phyloP scores from a whole-genome alignment of 169 alveolate genomes.

The Eimeria falciformis region DNA sequence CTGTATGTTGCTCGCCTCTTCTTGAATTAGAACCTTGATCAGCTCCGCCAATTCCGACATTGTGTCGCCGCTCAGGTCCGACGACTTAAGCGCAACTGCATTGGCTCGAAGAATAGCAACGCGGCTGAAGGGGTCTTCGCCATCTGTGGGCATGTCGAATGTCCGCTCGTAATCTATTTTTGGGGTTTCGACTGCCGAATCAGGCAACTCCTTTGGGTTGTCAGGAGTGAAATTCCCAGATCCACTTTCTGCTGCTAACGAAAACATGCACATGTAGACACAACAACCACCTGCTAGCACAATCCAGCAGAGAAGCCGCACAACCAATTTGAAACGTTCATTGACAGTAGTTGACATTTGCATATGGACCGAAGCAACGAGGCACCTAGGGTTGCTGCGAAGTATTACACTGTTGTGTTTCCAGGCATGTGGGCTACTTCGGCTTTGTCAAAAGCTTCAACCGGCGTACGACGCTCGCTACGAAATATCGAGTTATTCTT shows the following conservation, averaged over 20 bases:
- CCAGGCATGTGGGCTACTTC: too few species aligned
- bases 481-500: too few species aligned
- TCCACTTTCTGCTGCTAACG: conserved; percentile 2
- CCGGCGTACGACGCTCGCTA: too few species aligned
- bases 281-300: neutral
- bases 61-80: conserved; percentile 36
- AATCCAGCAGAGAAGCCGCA: conserved; percentile 42
- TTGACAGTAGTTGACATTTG: conserved; percentile 21
- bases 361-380: neutral
- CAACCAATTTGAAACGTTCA: neutral
- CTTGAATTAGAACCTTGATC: conserved; percentile 2
- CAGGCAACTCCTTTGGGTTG: neutral
- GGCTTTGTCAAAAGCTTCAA: too few species aligned
- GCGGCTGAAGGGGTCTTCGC: conserved; percentile 45
- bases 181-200: neutral
- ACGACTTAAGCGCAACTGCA: conserved; percentile 23
- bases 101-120: conserved; percentile 59
- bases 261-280: neutral
- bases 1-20: conserved; percentile 57
- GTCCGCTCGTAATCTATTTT: neutral
- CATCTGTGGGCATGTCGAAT: conserved; percentile 31
- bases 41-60: conserved; percentile 10
- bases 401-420: neutral
- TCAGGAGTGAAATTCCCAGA: neutral
- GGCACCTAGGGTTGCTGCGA: too few species aligned